Evolutionary conservation across 441 rosid species (phyloP).

Genomic region (Viola pubescens): DNA sequence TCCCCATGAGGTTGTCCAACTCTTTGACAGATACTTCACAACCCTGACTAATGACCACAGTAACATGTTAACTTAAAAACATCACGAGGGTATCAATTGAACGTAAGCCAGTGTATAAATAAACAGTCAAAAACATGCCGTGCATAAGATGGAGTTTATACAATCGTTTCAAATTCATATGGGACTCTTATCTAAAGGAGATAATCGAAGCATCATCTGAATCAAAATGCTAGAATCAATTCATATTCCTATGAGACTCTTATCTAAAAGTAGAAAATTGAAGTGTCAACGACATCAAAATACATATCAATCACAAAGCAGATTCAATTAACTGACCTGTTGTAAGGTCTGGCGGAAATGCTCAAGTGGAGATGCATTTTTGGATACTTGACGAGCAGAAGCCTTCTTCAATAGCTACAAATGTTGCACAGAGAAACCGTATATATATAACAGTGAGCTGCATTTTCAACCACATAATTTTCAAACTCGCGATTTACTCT

Average conservation of each 20-base stretch:
- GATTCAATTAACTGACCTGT: constrained; percentile 53
- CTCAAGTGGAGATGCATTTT: constrained; percentile 77
- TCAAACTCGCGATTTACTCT: constrained; percentile 20
- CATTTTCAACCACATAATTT: constrained; percentile 27
- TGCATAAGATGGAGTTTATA: no score
- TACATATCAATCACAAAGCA: neutral
- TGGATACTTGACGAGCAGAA: constrained; percentile 72
- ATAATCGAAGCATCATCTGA: no score
- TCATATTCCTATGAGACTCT: neutral
- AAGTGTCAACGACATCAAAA: neutral
- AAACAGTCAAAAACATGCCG: no score
- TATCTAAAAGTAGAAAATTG: neutral
- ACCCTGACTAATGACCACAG: constrained; percentile 61
- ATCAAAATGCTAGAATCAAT: no score
- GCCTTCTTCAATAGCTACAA: constrained; percentile 91
- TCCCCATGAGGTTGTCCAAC: constrained; percentile 56
- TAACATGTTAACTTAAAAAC: constrained; percentile 22
- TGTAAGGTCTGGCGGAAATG: constrained; percentile 68
- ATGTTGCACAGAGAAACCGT: constrained; percentile 32
- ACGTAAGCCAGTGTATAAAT: no score
- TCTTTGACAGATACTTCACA: constrained; percentile 88
- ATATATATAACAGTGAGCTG: constrained; percentile 29
- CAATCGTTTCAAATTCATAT: no score
- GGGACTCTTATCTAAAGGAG: no score
- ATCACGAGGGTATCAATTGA: neutral